Evolutionary conservation across 352 stramenopile genomes (phyloP), one percentile per base, ranked within the genome.

Genomic region (Pilasporangium apinafurcum): DNA sequence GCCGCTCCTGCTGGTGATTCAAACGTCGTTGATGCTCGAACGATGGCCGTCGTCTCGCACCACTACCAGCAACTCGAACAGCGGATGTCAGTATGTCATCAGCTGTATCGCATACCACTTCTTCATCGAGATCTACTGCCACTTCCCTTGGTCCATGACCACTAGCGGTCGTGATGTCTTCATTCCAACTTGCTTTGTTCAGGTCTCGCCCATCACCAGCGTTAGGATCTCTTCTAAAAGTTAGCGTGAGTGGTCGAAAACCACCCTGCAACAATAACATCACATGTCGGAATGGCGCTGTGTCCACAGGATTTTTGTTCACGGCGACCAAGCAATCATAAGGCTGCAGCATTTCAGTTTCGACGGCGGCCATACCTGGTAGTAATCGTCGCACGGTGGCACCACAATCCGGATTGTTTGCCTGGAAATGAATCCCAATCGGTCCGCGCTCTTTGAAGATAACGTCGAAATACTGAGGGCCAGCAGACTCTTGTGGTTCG

Each of bases 371-470:
- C 50, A 80, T 91, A 5, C 71, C 69, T 8, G 65, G 62, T 7
- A 91, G 46, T 4, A 91, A 44, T 17, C 59, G 68, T 9, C 71
- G 68, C 5, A 91, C 76, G 1, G 57, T 80, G 5, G 81, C 81
- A 4, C 81, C 78, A 10, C 52, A 48, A 34, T 93, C 81, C 1
- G 71, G 78, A 0, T 67, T 48, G 48, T 88, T 91, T 1, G 78
- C 76, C 53, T 91, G 73, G 37, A 93, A 93, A 50, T 88, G 71
- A 14, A 93, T 87, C 5, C 81, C 81, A 30, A 93, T 88, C 3
- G 73, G 65, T 0, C 78, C 71, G 14, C 63, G 68, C 27, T 88
- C 76, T 32, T 83, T 47, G 57, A 93, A 93, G 16, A 86, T 64
- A 2, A 93, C 75, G 16, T 93, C 70, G 25, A 85, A 68, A 40